These are phyloP conservation scores for Adiantum capillusveneris DNA, from an alignment of 75 land plant genomes.

Conservation along the genomic window DNA sequence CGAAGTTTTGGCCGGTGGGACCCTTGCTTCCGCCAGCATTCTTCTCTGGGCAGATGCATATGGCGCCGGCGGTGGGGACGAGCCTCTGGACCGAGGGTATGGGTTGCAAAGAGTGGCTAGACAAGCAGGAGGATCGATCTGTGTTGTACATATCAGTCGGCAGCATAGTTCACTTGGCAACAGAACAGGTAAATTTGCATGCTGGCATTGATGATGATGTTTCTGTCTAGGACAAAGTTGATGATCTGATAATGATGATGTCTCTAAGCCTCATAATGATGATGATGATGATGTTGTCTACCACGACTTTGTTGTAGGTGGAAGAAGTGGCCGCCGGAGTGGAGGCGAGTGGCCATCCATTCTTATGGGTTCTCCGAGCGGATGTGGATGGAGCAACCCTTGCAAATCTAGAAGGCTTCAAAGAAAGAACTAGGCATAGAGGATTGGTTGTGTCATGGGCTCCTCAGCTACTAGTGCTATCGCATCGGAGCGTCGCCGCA, in stretches of 20 bases:
- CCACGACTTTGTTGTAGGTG: not conserved
- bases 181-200: too few species aligned
- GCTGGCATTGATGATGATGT: too few species aligned
- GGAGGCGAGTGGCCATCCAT: not conserved
- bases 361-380: not conserved
- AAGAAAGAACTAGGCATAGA: too few species aligned
- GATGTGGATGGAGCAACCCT: not conserved
- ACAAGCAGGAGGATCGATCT: not conserved
- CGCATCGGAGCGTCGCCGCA: not conserved
- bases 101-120: not conserved
- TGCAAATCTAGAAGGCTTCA: not conserved
- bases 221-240: too few species aligned
- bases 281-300: too few species aligned
- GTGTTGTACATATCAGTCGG: not conserved
- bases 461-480: not conserved
- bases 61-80: not conserved
- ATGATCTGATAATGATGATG: too few species aligned
- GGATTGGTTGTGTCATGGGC: slow-evolving; percentile 6
- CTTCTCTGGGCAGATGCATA: too few species aligned
- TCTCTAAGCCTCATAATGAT: too few species aligned
- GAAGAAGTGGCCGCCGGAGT: not conserved
- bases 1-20: too few species aligned
- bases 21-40: too few species aligned
- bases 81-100: too few species aligned
- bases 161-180: not conserved